phyloP scores from a whole-genome alignment of 805 yeast genomes.

The Teunomyces panamensis region DNA sequence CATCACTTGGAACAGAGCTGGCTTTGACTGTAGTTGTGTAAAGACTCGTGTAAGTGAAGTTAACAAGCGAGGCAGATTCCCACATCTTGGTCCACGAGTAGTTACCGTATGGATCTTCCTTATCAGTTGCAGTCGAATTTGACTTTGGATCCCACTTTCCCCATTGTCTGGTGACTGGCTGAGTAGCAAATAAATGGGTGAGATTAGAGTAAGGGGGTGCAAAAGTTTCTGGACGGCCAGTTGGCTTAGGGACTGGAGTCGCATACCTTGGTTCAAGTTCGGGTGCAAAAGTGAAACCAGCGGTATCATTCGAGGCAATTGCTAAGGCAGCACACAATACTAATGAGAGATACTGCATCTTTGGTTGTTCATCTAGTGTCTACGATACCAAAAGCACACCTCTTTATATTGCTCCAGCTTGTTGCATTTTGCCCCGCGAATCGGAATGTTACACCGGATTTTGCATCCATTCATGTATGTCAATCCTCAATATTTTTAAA shows the following conservation, averaged over 20 bases:
- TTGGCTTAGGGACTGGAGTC: not conserved
- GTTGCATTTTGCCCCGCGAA: not conserved
- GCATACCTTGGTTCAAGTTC: slow-evolving; percentile 4
- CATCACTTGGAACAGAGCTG: slow-evolving; percentile 14
- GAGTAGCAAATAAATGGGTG: not conserved
- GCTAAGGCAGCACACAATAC: not conserved
- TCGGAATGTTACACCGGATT: too few relatives aligned
- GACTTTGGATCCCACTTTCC: slow-evolving; percentile 16
- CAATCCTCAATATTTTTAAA: too few relatives aligned
- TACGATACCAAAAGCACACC: not conserved
- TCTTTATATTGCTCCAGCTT: not conserved
- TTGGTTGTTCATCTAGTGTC: not conserved
- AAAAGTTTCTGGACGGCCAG: not conserved
- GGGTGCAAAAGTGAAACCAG: slow-evolving; percentile 1
- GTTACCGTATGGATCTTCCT: slow-evolving; percentile 19
- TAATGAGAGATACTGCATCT: not conserved
- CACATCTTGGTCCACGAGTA: slow-evolving; percentile 19
- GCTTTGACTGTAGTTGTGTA: slow-evolving; percentile 12
- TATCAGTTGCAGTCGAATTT: slow-evolving; percentile 11
- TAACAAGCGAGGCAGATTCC: slow-evolving; percentile 10
- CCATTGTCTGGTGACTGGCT: slow-evolving; percentile 14
- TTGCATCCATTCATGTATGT: too few relatives aligned
- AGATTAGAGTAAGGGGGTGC: slow-evolving; percentile 1
- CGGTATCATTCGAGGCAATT: not conserved
- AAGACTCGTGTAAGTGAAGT: slow-evolving; percentile 12